These are phyloP conservation scores for Eucalyptus sp. DNA, from an alignment of 345 rosid species.

Conservation along the genomic window DNA sequence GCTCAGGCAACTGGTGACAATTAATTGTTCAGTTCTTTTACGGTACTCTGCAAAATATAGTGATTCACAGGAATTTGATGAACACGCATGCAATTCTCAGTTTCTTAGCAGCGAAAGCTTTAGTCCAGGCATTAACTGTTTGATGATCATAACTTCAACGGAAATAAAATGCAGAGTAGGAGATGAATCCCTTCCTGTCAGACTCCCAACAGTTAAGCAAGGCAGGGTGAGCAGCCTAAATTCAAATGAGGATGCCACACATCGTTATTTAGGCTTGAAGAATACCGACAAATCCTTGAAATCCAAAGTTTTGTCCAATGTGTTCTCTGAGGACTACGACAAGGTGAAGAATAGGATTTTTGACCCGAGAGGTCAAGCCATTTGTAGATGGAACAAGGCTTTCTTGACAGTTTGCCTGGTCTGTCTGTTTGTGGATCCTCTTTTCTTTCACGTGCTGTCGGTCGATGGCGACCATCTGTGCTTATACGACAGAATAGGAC, in stretches of 20 bases:
- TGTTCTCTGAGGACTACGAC: constrained; percentile 1
- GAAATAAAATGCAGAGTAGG: neutral
- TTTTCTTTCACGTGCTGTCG: neutral
- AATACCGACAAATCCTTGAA: neutral
- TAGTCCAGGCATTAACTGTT: neutral
- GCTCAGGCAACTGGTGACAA: neutral
- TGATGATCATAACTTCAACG: neutral
- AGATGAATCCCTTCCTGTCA: neutral
- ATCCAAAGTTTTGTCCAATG: neutral
- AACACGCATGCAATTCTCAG: neutral
- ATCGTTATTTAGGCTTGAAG: neutral
- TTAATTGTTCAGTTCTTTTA: neutral
- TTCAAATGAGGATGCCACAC: neutral
- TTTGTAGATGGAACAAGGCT: neutral
- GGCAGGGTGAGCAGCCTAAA: neutral
- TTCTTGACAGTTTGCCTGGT: neutral
- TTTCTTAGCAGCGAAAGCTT: neutral
- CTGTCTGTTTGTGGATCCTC: neutral
- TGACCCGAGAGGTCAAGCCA: neutral
- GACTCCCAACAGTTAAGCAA: neutral
- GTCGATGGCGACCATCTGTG: neutral
- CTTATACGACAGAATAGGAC: neutral
- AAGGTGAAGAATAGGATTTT: neutral
- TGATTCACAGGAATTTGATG: neutral
- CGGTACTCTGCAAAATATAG: neutral